phyloP scores from a whole-genome alignment of 2,329 filamentous ascomycete species.

The Aspergillus ochraceus region DNA sequence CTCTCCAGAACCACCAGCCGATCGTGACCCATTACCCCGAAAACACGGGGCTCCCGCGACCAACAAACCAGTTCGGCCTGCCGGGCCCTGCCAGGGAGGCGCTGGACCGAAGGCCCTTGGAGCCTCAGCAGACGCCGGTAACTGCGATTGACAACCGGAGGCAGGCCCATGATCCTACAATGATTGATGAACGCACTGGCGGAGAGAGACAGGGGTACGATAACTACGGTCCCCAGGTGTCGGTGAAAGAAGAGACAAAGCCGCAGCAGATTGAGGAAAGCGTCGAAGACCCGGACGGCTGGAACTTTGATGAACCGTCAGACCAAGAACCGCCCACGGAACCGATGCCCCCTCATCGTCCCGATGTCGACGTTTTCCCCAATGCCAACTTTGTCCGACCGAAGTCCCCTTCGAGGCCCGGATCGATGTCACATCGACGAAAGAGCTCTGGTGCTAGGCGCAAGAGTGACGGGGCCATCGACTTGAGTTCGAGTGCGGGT shows the following conservation, averaged over 20 bases:
- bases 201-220: constrained; percentile 61
- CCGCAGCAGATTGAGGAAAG: constrained; percentile 50
- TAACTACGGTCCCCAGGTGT: constrained; percentile 55
- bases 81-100: constrained; percentile 40
- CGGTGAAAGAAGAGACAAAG: constrained; percentile 43
- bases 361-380: constrained; percentile 86
- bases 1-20: constrained; percentile 61
- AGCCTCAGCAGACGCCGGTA: constrained; percentile 50
- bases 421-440: constrained; percentile 68
- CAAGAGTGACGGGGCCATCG: constrained; percentile 62
- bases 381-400: constrained; percentile 73
- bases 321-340: constrained; percentile 51
- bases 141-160: constrained; percentile 55
- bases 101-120: constrained; percentile 41
- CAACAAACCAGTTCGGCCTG: constrained; percentile 46
- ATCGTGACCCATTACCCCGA: constrained; percentile 51
- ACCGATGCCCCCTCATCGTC: constrained; percentile 60
- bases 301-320: constrained; percentile 85
- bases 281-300: constrained; percentile 67
- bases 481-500: constrained; percentile 50
- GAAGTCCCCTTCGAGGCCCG: constrained; percentile 73
- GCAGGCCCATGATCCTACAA: constrained; percentile 42
- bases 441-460: constrained; percentile 77
- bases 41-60: constrained; percentile 38
- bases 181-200: constrained; percentile 56